A percentile compares a stretch with the other conserved stretches of the same genome.
Evolutionary conservation across 768 basidiomycete species (phyloP).

Genomic region (Boletus bicolor): DNA sequence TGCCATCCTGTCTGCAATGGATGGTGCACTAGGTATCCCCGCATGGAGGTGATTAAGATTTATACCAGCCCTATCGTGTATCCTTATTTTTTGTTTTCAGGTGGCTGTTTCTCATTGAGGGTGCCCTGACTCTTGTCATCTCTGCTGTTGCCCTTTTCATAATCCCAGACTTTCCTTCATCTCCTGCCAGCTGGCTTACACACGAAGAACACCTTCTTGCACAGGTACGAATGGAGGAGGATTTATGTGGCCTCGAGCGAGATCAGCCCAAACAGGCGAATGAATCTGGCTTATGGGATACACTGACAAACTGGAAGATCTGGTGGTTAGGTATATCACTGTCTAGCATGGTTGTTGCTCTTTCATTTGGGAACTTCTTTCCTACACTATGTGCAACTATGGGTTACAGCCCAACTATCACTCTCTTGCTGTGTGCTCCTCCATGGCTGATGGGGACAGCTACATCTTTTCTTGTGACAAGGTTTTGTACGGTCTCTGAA

Average conservation of each 20-base stretch:
- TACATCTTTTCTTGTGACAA: constrained; percentile 52
- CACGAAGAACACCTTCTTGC: constrained; percentile 54
- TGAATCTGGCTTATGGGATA: constrained; percentile 49
- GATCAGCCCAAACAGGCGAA: constrained; percentile 36
- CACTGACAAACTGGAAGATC: constrained; percentile 72
- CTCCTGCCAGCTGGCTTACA: constrained; percentile 56
- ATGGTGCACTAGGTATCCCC: constrained; percentile 58
- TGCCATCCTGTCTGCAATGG: constrained; percentile 68
- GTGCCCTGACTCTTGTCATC: constrained; percentile 51
- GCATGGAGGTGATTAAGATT: constrained; percentile 64
- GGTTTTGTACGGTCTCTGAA: constrained; percentile 30
- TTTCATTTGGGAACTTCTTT: constrained; percentile 78
- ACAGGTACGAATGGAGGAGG: constrained; percentile 56
- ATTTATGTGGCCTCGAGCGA: constrained; percentile 50
- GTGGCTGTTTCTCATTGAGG: constrained; percentile 72
- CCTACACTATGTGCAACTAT: constrained; percentile 73
- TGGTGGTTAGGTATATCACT: constrained; percentile 73
- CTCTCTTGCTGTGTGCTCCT: constrained; percentile 72
- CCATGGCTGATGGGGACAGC: constrained; percentile 64
- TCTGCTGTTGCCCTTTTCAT: constrained; percentile 54
- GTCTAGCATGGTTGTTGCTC: constrained; percentile 49
- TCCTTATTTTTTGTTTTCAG: constrained; percentile 29
- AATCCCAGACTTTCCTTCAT: constrained; percentile 71
- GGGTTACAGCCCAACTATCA: constrained; percentile 57
- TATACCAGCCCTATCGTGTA: not conserved